Conservation (phyloP, 768 basidiomycete genomes). For the Agaricus sinodeliciosus region DNA sequence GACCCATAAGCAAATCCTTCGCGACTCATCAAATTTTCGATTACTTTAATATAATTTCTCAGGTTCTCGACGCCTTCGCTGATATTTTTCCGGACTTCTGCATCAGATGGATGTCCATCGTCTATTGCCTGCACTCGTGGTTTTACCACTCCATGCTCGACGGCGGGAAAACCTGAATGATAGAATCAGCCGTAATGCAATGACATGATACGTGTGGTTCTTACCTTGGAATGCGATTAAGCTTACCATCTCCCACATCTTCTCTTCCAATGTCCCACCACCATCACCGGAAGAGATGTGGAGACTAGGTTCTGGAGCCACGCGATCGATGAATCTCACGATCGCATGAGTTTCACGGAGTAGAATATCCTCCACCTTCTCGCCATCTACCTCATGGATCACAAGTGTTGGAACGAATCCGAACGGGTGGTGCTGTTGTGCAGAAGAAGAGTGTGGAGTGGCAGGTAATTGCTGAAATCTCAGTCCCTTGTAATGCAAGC, state of each 20-base stretch:
- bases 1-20: constrained; percentile 21
- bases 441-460: constrained; percentile 17
- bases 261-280: constrained; percentile 19
- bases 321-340: constrained; percentile 23
- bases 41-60: constrained; percentile 17
- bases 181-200: background rate
- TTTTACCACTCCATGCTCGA: constrained; percentile 25
- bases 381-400: constrained; percentile 20
- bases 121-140: constrained; percentile 22
- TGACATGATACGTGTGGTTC: background rate
- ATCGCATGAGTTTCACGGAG: constrained; percentile 28
- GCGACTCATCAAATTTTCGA: constrained; percentile 21
- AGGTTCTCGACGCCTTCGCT: constrained; percentile 16
- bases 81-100: constrained; percentile 16
- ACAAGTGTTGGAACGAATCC: constrained; percentile 26
- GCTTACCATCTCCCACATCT: constrained; percentile 29
- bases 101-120: constrained; percentile 18
- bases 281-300: constrained; percentile 14
- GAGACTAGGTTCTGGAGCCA: constrained; percentile 22
- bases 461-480: constrained; percentile 19
- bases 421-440: constrained; percentile 22
- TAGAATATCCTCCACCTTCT: constrained; percentile 16
- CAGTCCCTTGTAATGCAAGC: constrained; percentile 23
- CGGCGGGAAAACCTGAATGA: constrained; percentile 21
- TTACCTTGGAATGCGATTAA: constrained; percentile 23